A percentile compares a stretch with the other conserved stretches of the same genome.
Conservation (phyloP, 2,329 filamentous ascomycete species). For the Coniochaeta sp. region DNA sequence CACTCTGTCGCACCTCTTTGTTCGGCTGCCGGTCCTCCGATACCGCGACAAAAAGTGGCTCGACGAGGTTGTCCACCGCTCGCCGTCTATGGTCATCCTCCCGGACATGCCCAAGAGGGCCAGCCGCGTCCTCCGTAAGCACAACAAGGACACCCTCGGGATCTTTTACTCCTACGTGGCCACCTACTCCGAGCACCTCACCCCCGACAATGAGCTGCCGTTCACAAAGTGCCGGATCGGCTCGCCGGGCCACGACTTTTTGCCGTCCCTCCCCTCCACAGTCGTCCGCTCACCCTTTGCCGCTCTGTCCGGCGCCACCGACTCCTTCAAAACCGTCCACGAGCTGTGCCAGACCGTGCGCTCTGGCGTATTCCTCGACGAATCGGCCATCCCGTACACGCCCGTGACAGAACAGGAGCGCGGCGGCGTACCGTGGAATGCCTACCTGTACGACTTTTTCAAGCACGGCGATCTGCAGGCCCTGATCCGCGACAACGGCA, state of each 20-base stretch:
- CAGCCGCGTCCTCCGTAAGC: conserved; percentile 44
- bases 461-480: conserved; percentile 60
- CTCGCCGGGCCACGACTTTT: conserved; percentile 17
- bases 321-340: conserved; percentile 56
- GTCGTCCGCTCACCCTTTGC: conserved; percentile 61
- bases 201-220: conserved; percentile 48
- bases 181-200: conserved; percentile 60
- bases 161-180: conserved; percentile 64
- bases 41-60: conserved; percentile 37
- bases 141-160: conserved; percentile 59
- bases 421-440: conserved; percentile 45
- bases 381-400: conserved; percentile 64
- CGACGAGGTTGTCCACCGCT: conserved; percentile 42
- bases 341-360: conserved; percentile 63
- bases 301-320: conserved; percentile 61
- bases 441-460: conserved; percentile 70
- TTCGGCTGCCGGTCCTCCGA: conserved; percentile 44
- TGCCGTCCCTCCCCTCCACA: conserved; percentile 28
- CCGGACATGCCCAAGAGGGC: conserved; percentile 54
- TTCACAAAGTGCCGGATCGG: conserved; percentile 46
- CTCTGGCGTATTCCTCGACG: conserved; percentile 66
- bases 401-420: conserved; percentile 52
- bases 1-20: conserved; percentile 65
- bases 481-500: conserved; percentile 57
- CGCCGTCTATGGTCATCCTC: conserved; percentile 59